phyloP scores from a whole-genome alignment of 345 rosid genomes.

The Moricandia moricandioides region DNA sequence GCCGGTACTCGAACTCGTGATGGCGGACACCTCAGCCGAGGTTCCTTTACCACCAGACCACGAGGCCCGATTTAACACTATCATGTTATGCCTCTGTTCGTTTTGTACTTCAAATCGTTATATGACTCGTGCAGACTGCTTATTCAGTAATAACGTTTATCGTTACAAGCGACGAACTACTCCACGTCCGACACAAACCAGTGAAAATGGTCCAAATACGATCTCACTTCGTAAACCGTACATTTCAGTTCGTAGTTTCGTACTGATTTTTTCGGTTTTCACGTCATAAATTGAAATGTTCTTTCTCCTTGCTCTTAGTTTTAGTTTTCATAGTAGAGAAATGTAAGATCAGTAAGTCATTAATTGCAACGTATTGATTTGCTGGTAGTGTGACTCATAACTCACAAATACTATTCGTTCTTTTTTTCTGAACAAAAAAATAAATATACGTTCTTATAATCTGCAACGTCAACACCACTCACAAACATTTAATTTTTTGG shows the following conservation, averaged over 20 bases:
- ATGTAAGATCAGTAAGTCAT: not conserved
- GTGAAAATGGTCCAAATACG: not conserved
- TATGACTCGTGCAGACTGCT: not conserved
- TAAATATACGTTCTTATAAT: no score
- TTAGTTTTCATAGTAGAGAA: not conserved
- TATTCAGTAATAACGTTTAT: not conserved
- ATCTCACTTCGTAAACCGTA: not conserved
- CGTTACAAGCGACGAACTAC: not conserved
- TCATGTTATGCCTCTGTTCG: not conserved
- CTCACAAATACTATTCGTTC: not conserved
- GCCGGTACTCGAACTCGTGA: no score
- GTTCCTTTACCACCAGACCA: no score
- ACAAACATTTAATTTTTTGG: not conserved
- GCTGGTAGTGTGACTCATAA: slow-evolving; percentile 6
- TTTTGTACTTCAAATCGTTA: not conserved
- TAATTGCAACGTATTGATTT: slow-evolving; percentile 15
- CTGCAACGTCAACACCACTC: not conserved
- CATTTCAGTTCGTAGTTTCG: not conserved
- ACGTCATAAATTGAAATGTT: not conserved
- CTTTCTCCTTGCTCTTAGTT: not conserved
- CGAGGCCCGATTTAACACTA: no score
- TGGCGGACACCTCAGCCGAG: no score
- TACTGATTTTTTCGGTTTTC: not conserved
- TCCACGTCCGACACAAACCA: not conserved
- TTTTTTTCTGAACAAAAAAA: no score